phyloP scores from a whole-genome alignment of 306 rosid genomes.

The Boehmeria nivea region DNA sequence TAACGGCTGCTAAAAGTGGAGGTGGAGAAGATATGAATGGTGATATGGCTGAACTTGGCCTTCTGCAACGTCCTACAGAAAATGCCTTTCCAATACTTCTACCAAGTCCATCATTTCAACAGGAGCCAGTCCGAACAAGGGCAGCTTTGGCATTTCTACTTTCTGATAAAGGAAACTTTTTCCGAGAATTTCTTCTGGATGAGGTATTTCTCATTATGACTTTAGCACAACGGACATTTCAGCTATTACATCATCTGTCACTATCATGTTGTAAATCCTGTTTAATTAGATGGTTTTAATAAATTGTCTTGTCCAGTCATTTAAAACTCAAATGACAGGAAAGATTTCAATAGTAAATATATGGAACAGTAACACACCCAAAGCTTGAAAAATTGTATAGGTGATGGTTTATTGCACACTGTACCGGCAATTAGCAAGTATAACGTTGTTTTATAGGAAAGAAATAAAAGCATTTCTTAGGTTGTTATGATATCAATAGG shows the following conservation, averaged over 20 bases:
- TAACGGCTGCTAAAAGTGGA: constrained; percentile 98
- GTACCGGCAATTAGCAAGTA: no score
- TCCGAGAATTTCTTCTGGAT: constrained; percentile 93
- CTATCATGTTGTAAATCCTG: neutral
- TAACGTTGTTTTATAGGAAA: no score
- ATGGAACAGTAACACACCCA: no score
- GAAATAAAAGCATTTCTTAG: no score
- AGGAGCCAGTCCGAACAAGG: constrained; percentile 78
- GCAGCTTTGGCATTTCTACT: constrained; percentile 84
- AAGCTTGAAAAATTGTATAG: no score
- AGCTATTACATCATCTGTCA: constrained; percentile 2
- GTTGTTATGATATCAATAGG: no score
- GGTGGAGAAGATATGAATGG: constrained; percentile 87
- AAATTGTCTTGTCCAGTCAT: no score
- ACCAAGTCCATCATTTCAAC: constrained; percentile 29
- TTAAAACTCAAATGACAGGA: no score
- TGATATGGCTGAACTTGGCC: constrained; percentile 84
- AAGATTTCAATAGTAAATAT: no score
- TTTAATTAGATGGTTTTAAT: no score
- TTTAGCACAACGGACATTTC: constrained; percentile 1
- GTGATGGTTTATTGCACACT: no score
- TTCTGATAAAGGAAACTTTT: constrained; percentile 83
- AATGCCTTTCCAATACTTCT: constrained; percentile 46
- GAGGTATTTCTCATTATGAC: constrained; percentile 59
- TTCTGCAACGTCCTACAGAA: constrained; percentile 39